Conservation (phyloP, 2,329 filamentous ascomycete species). For the Fusarium tjaetaba region DNA sequence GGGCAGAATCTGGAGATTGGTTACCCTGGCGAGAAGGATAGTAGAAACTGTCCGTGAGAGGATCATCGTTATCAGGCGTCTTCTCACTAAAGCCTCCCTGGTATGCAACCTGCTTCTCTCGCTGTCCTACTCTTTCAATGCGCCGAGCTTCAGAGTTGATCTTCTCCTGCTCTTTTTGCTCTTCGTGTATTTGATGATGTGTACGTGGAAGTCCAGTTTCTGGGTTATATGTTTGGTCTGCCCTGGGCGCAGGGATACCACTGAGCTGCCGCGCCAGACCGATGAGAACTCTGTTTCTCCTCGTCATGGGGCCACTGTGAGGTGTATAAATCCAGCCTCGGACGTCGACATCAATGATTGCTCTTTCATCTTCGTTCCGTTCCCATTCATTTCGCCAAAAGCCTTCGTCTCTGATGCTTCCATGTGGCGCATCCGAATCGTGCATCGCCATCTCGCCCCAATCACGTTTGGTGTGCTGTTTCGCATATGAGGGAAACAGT, state of each 20-base stretch:
- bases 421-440: conserved; percentile 46
- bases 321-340: conserved; percentile 95
- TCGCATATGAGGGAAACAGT: conserved; percentile 92
- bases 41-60: conserved; percentile 47
- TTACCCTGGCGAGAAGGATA: conserved; percentile 46
- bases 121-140: conserved; percentile 77
- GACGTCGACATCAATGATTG: conserved; percentile 92
- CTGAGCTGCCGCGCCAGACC: conserved; percentile 88
- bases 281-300: conserved; percentile 87
- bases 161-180: conserved; percentile 67
- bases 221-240: conserved; percentile 46
- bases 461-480: conserved; percentile 70
- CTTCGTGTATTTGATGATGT: conserved; percentile 53
- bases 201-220: conserved; percentile 33
- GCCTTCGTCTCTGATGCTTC: conserved; percentile 68
- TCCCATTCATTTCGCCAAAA: conserved; percentile 86
- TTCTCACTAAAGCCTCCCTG: conserved; percentile 79
- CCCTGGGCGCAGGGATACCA: conserved; percentile 78
- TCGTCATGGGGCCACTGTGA: conserved; percentile 82
- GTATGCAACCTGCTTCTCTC: conserved; percentile 75
- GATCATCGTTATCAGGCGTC: conserved; percentile 58
- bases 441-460: conserved; percentile 47
- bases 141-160: conserved; percentile 80
- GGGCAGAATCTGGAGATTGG: conserved; percentile 52
- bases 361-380: conserved; percentile 80